These are phyloP conservation scores for Ceratocystis diversiconidia DNA, from an alignment of 2,329 filamentous ascomycete genomes.

Conservation along the genomic window DNA sequence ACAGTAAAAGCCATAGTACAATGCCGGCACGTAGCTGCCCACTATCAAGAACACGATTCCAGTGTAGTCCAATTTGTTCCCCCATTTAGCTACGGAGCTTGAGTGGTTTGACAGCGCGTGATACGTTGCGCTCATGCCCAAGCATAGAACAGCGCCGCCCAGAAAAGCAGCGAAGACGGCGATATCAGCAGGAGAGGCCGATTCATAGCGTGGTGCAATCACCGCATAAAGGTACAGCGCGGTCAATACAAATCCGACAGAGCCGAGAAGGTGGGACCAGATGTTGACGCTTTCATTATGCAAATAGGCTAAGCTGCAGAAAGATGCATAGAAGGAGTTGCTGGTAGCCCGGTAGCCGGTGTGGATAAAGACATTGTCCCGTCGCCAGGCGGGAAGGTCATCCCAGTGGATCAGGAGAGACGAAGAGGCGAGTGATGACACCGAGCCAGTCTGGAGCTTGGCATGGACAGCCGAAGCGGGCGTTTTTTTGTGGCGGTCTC, in stretches of 20 bases:
- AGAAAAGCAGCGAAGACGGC: conserved; percentile 68
- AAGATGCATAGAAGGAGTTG: conserved; percentile 33
- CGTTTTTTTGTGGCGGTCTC: not conserved
- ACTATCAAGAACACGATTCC: conserved; percentile 88
- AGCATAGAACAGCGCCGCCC: conserved; percentile 53
- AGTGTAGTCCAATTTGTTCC: conserved; percentile 88
- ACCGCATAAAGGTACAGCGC: conserved; percentile 40
- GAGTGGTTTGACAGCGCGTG: conserved; percentile 82
- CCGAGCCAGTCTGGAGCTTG: too few relatives aligned
- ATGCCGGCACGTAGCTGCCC: conserved; percentile 74
- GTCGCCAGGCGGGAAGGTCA: conserved; percentile 44
- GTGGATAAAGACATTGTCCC: conserved; percentile 43
- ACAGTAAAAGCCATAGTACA: conserved; percentile 78
- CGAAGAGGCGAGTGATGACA: not conserved
- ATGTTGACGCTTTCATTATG: conserved; percentile 52
- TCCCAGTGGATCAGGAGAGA: conserved; percentile 32
- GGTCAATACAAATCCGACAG: conserved; percentile 40
- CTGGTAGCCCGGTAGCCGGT: conserved; percentile 39
- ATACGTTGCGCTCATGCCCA: conserved; percentile 72
- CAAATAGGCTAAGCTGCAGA: conserved; percentile 37
- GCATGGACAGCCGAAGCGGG: not conserved
- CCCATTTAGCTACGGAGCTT: conserved; percentile 58
- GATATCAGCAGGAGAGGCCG: conserved; percentile 49
- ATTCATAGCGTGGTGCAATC: conserved; percentile 50
- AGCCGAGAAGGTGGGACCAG: conserved; percentile 52